Evolutionary conservation across 768 basidiomycete species (phyloP).

Genomic region (Suillus spraguei): DNA sequence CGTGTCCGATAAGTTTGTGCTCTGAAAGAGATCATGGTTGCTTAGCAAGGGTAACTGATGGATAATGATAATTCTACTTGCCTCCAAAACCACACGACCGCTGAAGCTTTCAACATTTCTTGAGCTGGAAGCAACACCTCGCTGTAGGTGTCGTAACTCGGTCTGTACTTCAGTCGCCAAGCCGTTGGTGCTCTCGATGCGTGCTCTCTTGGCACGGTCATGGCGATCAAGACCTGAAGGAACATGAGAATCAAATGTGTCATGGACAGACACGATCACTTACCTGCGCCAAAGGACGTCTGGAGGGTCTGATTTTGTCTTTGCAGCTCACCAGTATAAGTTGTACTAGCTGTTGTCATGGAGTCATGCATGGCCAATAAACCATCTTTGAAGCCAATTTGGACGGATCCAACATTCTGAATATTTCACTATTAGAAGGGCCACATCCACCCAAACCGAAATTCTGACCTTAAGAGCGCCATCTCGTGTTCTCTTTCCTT

Average conservation of each 20-base stretch:
- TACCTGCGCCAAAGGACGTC: constrained; percentile 37
- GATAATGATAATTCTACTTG: constrained; percentile 29
- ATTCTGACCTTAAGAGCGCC: constrained; percentile 56
- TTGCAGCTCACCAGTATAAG: constrained; percentile 56
- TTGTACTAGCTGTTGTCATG: constrained; percentile 47
- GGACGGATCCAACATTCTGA: constrained; percentile 46
- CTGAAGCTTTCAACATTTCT: constrained; percentile 47
- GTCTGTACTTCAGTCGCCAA: constrained; percentile 53
- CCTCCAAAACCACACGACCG: constrained; percentile 52
- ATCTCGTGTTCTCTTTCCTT: constrained; percentile 58
- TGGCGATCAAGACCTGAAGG: constrained; percentile 61
- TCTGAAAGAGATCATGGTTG: constrained; percentile 32
- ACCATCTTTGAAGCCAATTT: constrained; percentile 42
- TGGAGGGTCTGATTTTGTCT: constrained; percentile 47
- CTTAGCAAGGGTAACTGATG: neutral
- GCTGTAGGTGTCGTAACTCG: constrained; percentile 53
- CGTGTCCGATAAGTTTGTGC: constrained; percentile 40
- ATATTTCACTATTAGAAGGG: constrained; percentile 17
- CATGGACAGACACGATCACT: constrained; percentile 11
- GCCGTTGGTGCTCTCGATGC: constrained; percentile 57
- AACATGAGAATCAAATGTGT: neutral
- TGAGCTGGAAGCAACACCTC: constrained; percentile 51
- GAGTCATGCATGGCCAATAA: constrained; percentile 47
- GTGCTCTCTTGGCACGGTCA: constrained; percentile 64
- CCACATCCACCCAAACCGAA: neutral